Evolutionary conservation across 495 filamentous ascomycete genomes (phyloP).

Genomic region (Tuber calosporum): DNA sequence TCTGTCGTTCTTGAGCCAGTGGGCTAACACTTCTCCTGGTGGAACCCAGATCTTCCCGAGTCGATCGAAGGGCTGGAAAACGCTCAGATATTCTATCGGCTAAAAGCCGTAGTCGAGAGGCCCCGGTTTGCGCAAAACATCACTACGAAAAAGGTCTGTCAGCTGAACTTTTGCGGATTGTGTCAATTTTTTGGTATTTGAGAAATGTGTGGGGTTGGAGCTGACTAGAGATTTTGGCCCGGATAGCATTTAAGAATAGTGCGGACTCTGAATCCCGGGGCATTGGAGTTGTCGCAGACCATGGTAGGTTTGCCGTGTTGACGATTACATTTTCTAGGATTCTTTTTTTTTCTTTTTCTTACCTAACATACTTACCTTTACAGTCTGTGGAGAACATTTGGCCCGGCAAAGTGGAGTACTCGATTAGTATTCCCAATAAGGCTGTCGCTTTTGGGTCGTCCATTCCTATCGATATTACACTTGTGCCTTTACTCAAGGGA

Average conservation of each 20-base stretch:
- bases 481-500: slow-evolving; percentile 80
- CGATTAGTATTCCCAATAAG: slow-evolving; percentile 78
- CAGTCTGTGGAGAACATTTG: slow-evolving; percentile 85
- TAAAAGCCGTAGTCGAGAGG: slow-evolving; percentile 79
- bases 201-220: background rate
- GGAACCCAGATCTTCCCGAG: slow-evolving; percentile 51
- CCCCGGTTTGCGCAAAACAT: slow-evolving; percentile 75
- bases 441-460: slow-evolving; percentile 83
- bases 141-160: slow-evolving; percentile 54
- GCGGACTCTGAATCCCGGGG: slow-evolving; percentile 70
- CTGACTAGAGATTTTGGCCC: slow-evolving; percentile 7
- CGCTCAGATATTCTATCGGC: slow-evolving; percentile 73
- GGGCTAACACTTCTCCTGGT: slow-evolving; percentile 8
- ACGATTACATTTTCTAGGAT: background rate
- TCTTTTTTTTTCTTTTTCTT: slow-evolving; percentile 2
- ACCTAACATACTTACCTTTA: slow-evolving; percentile 24
- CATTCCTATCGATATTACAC: slow-evolving; percentile 68
- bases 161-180: background rate
- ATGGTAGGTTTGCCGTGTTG: slow-evolving; percentile 50
- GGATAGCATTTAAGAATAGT: slow-evolving; percentile 67
- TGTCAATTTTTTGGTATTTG: background rate
- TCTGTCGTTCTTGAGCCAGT: background rate
- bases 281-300: slow-evolving; percentile 73
- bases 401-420: slow-evolving; percentile 91
- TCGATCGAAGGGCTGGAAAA: slow-evolving; percentile 79